These are phyloP conservation scores for Cercis canadensis DNA, from an alignment of 306 rosid genomes.

Conservation along the genomic window DNA sequence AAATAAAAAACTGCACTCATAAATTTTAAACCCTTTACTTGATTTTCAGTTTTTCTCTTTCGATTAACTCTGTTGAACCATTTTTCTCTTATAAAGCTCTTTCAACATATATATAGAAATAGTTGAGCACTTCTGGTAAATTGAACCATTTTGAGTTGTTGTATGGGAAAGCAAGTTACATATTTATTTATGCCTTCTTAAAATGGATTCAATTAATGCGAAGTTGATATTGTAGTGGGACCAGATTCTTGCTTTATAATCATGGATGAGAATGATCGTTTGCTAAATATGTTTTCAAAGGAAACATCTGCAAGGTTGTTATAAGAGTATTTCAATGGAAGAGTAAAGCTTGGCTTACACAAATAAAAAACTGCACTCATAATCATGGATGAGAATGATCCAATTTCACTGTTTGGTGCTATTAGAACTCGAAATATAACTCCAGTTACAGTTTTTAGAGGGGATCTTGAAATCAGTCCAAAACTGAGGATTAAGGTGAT, in stretches of 20 bases:
- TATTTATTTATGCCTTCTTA: no score
- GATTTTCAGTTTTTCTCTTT: not conserved
- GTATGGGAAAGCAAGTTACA: not conserved
- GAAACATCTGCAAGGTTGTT: slow-evolving; percentile 71
- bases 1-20: not conserved
- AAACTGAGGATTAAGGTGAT: slow-evolving; percentile 84
- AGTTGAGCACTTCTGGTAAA: not conserved
- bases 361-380: no score
- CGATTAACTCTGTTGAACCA: no score
- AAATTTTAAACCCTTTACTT: no score
- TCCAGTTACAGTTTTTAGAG: slow-evolving; percentile 77
- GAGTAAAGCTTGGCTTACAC: no score
- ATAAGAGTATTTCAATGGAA: no score
- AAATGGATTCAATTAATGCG: slow-evolving; percentile 83
- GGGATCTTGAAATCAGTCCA: slow-evolving; percentile 81
- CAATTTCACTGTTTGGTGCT: slow-evolving; percentile 78
- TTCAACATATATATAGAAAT: not conserved
- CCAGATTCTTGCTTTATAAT: no score
- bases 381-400: slow-evolving; percentile 71
- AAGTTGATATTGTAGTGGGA: slow-evolving; percentile 70
- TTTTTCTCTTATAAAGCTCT: no score
- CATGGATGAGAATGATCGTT: no score
- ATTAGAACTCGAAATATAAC: slow-evolving; percentile 72
- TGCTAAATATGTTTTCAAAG: slow-evolving; percentile 67
- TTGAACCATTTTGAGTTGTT: not conserved